Evolutionary conservation across 1,284 basidiomycete species (phyloP).

Genomic region (Cutaneotrichosporon sp.): DNA sequence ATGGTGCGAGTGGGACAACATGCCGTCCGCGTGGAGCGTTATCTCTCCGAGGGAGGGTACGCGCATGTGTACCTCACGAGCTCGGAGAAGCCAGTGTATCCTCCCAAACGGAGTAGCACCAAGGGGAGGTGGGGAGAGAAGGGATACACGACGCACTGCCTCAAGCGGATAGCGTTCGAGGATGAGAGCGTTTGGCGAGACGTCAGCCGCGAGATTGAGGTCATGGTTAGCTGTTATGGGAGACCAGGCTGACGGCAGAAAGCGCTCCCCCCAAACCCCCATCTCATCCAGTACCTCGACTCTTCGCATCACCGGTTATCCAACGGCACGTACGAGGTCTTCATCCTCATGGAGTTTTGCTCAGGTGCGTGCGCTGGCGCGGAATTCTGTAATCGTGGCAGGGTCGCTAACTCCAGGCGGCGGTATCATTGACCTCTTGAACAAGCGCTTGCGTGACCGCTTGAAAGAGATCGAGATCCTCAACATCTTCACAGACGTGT

Average conservation of each 20-base stretch:
- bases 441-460: constrained; percentile 87
- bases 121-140: constrained; percentile 59
- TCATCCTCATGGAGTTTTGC: constrained; percentile 99
- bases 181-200: constrained; percentile 87
- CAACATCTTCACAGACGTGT: constrained; percentile 94
- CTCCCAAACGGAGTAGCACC: constrained; percentile 29
- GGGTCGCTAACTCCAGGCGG: constrained; percentile 63
- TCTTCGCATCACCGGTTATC: constrained; percentile 79
- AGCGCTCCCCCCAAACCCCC: constrained; percentile 39
- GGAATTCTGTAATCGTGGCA: background rate
- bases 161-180: constrained; percentile 93
- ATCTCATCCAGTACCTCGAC: constrained; percentile 47
- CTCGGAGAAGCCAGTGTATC: constrained; percentile 77
- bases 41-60: constrained; percentile 96
- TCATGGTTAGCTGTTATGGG: constrained; percentile 71
- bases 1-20: constrained; percentile 86
- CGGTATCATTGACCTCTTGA: constrained; percentile 99
- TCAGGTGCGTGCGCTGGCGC: constrained; percentile 54
- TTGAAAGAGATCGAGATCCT: constrained; percentile 93
- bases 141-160: constrained; percentile 77
- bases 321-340: constrained; percentile 87
- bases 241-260: constrained; percentile 32
- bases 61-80: constrained; percentile 96
- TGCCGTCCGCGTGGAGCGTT: constrained; percentile 80
- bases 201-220: constrained; percentile 96